phyloP scores from a whole-genome alignment of 257 asterid genomes.

The Nicotiana paniculata region DNA sequence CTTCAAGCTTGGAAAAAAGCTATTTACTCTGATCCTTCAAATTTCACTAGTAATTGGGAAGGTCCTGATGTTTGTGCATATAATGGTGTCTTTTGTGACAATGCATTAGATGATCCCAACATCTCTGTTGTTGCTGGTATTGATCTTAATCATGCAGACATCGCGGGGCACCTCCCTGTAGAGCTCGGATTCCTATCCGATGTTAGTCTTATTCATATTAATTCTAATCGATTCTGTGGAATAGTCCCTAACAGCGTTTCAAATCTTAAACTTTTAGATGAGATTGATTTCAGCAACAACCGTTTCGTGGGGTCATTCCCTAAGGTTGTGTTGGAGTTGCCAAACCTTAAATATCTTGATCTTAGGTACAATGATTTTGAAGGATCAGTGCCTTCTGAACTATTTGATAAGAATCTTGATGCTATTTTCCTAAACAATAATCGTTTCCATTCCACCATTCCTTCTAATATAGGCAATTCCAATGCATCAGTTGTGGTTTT shows the following conservation, averaged over 20 bases:
- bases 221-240: constrained; percentile 82
- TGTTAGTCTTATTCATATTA: constrained; percentile 62
- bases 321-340: constrained; percentile 40
- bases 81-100: constrained; percentile 58
- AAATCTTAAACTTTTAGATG: constrained; percentile 40
- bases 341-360: constrained; percentile 60
- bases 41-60: constrained; percentile 58
- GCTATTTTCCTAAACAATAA: constrained; percentile 65
- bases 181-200: constrained; percentile 66
- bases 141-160: constrained; percentile 71
- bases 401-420: constrained; percentile 35
- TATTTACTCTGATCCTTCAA: constrained; percentile 71
- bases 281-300: constrained; percentile 83
- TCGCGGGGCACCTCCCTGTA: constrained; percentile 78
- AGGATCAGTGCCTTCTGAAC: constrained; percentile 48
- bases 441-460: constrained; percentile 42
- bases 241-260: constrained; percentile 47
- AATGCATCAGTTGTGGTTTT: constrained; percentile 56
- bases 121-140: constrained; percentile 69
- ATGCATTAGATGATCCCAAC: constrained; percentile 45
- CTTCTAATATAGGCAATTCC: constrained; percentile 68
- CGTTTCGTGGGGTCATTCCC: constrained; percentile 86
- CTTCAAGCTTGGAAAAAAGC: constrained; percentile 74
- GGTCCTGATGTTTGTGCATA: constrained; percentile 70
- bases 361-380: constrained; percentile 82